Evolutionary conservation across 2,329 filamentous ascomycete genomes (phyloP).

Genomic region (Orbilia javanica): DNA sequence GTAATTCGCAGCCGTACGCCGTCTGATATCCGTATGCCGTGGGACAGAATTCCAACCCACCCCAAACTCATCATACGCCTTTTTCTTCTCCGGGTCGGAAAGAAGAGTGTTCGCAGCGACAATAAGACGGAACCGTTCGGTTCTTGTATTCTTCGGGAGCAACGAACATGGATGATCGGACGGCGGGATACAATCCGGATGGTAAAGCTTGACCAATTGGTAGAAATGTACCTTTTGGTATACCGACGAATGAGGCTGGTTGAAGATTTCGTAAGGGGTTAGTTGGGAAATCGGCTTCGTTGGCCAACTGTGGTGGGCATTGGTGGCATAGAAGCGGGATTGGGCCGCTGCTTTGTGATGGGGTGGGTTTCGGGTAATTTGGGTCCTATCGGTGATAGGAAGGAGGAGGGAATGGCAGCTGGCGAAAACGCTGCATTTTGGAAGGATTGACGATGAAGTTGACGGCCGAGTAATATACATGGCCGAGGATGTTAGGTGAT

Average conservation of each 20-base stretch:
- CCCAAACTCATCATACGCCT: slow-evolving; percentile 84
- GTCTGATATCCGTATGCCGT: slow-evolving; percentile 55
- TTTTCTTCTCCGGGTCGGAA: slow-evolving; percentile 81
- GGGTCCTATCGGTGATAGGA: not conserved
- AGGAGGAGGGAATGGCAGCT: slow-evolving; percentile 2
- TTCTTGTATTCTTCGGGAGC: slow-evolving; percentile 73
- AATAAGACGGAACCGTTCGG: slow-evolving; percentile 91
- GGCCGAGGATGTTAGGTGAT: slow-evolving; percentile 18
- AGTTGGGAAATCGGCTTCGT: slow-evolving; percentile 43
- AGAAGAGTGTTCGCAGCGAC: slow-evolving; percentile 90
- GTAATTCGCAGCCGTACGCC: slow-evolving; percentile 63
- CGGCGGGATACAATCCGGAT: slow-evolving; percentile 78
- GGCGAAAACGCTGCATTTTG: slow-evolving; percentile 49
- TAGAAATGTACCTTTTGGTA: slow-evolving; percentile 81
- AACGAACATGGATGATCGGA: slow-evolving; percentile 65
- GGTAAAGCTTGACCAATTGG: slow-evolving; percentile 93
- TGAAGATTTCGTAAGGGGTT: slow-evolving; percentile 56
- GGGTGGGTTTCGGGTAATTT: not conserved
- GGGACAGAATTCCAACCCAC: slow-evolving; percentile 76
- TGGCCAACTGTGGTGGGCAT: slow-evolving; percentile 31
- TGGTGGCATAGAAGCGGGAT: slow-evolving; percentile 24
- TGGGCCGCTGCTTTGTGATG: not conserved
- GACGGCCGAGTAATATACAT: slow-evolving; percentile 51
- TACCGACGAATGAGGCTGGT: slow-evolving; percentile 43
- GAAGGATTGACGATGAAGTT: slow-evolving; percentile 16